phyloP scores from a whole-genome alignment of 306 rosid genomes.

The Cercis canadensis region DNA sequence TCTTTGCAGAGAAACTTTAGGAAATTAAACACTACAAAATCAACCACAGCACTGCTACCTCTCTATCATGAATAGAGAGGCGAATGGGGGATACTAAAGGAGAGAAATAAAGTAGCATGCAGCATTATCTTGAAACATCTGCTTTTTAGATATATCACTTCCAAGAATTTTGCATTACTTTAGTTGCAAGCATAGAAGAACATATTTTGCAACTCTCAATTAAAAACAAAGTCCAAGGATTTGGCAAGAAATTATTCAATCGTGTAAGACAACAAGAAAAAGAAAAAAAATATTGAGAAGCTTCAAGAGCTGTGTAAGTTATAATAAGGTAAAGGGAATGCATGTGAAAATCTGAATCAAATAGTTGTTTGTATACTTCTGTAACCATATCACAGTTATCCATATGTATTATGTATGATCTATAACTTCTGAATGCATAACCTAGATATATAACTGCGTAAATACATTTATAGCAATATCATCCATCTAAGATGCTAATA shows the following conservation, averaged over 20 bases:
- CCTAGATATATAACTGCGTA: no score
- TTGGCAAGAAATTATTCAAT: neutral
- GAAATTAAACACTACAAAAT: neutral
- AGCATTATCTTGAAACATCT: no score
- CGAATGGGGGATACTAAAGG: no score
- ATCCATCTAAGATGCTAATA: neutral
- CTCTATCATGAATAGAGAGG: no score
- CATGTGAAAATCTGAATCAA: neutral
- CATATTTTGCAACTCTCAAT: neutral
- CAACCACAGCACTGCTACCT: neutral
- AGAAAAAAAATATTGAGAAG: neutral
- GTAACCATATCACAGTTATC: neutral
- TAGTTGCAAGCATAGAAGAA: neutral
- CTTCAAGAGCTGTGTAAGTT: neutral
- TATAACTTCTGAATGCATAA: no score
- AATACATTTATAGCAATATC: neutral
- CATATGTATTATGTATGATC: neutral
- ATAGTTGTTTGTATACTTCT: neutral
- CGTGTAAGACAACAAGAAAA: no score
- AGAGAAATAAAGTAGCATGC: no score
- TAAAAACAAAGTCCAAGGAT: neutral
- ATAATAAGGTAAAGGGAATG: neutral
- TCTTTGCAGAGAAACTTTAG: neutral
- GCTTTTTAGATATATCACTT: no score
- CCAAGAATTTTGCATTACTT: neutral